Conservation (phyloP, 306 rosid genomes). For the Casuarina equisetifolia region DNA sequence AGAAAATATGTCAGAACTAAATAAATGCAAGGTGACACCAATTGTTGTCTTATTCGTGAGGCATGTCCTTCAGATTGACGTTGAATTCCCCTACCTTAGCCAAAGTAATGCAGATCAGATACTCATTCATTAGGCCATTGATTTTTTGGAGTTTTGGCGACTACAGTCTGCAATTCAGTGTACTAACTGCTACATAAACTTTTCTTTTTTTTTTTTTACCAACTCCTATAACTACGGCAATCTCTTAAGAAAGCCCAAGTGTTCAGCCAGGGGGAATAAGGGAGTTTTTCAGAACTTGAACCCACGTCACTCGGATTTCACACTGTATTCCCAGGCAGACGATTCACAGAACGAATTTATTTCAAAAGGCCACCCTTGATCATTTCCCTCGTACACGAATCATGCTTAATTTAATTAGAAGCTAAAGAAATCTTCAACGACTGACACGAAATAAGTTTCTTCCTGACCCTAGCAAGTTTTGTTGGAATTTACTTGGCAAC, state of each 20-base stretch:
- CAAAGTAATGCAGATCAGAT: background rate
- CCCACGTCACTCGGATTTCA: background rate
- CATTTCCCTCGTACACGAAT: background rate
- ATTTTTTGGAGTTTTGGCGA: background rate
- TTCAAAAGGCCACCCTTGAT: background rate
- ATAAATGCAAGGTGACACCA: background rate
- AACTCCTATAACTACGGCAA: background rate
- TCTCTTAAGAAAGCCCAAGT: background rate
- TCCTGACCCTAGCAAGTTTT: background rate
- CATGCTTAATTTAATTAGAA: background rate
- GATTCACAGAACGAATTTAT: background rate
- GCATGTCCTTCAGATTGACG: background rate
- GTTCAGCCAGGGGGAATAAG: background rate
- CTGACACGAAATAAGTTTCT: background rate
- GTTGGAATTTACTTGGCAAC: background rate
- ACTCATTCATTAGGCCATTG: background rate
- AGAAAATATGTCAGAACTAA: slow-evolving; percentile 3
- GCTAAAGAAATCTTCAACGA: background rate
- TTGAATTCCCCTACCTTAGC: background rate
- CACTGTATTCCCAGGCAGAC: background rate
- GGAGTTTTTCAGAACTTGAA: background rate
- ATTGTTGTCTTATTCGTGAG: background rate
- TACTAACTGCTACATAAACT: background rate
- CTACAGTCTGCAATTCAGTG: background rate
- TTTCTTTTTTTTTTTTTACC: background rate